Base-by-base conservation (phyloP, 73 alveolate species). In the Symbiodinium natans region DNA sequence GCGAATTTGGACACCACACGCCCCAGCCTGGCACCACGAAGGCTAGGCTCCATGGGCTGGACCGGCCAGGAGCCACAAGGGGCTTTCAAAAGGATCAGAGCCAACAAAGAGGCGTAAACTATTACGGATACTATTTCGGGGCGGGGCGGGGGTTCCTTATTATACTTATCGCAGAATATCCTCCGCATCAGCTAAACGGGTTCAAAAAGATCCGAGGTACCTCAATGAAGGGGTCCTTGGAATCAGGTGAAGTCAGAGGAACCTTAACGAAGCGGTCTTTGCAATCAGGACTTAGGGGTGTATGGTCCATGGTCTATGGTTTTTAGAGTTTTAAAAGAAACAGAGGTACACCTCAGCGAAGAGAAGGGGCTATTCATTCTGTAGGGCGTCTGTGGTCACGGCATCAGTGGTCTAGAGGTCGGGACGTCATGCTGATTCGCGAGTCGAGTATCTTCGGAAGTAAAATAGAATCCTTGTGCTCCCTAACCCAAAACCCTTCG, bases 11-110 rank as follows among this genome's bases (percentile, higher is more conserved):
- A 52, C 29, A 52, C 68, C 68, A 52, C 68, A 27, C 68, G 68
- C 68, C 68, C 68, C 68, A 52, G 68, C 68, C 68, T 52, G 68
- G 68, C 68, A 52, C 68, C 68, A 52, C 68, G 68, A 52, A 52
- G 68, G 68, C 21, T 52, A 52, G 68, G 68, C 68, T 52, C 68
- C 68, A 52, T 52, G 68, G 68, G 68, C 68, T 52, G 68, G 68
- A 52, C 68, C 17, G 68, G 68, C 68, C 68, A 52, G 68, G 68
- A 52, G 68, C 68, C n/a, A 6, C 13, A 52, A 52, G n/a, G 68
- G 68, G 56, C 19, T 43, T 43, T 43, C 11, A 5, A 5, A 43
- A 43, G 15, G 63, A 1, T 0, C 68, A 52, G 68, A 52, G 68
- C 68, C 21, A 13, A 52, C 21, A 52, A 17, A 52, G 68, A 21